Percentiles rank a stretch among this genome's conserved stretches.
These are phyloP conservation scores for Naegleria fowleri DNA, from an alignment of 208 protist genomes.

Conservation along the genomic window DNA sequence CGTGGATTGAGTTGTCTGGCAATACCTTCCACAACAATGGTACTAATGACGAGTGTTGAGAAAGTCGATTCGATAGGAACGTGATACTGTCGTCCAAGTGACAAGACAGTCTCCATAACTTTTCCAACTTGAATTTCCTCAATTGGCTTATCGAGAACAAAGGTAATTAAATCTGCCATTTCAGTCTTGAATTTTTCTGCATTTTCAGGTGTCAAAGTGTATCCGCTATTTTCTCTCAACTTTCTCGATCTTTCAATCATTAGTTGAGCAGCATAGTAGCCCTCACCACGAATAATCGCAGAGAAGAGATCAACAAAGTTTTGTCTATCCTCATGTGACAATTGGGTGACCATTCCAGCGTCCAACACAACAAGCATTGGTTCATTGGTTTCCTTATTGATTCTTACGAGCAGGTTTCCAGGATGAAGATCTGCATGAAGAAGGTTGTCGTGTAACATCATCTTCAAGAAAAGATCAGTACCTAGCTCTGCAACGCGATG, in stretches of 20 bases:
- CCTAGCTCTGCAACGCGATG: conserved; percentile 58
- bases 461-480: conserved; percentile 84
- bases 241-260: conserved; percentile 73
- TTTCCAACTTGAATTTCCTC: conserved; percentile 62
- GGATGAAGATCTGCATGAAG: conserved; percentile 85
- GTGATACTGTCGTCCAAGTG: conserved; percentile 64
- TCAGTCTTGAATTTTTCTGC: conserved; percentile 33
- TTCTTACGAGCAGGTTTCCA: conserved; percentile 55
- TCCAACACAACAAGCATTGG: conserved; percentile 75
- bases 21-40: conserved; percentile 79
- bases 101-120: conserved; percentile 65
- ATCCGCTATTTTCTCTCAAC: not conserved
- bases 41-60: conserved; percentile 72
- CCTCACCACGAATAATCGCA: conserved; percentile 72
- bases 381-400: not conserved
- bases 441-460: conserved; percentile 88
- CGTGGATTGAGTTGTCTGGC: conserved; percentile 70
- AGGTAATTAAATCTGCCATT: conserved; percentile 31
- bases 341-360: conserved; percentile 71
- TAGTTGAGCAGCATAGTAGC: conserved; percentile 68
- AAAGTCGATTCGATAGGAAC: conserved; percentile 81
- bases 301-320: conserved; percentile 86
- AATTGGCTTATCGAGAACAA: conserved; percentile 29
- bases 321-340: conserved; percentile 65
- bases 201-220: conserved; percentile 40